Evolutionary conservation across 1,284 basidiomycete species (phyloP).

Genomic region (Marasmius fiardii): DNA sequence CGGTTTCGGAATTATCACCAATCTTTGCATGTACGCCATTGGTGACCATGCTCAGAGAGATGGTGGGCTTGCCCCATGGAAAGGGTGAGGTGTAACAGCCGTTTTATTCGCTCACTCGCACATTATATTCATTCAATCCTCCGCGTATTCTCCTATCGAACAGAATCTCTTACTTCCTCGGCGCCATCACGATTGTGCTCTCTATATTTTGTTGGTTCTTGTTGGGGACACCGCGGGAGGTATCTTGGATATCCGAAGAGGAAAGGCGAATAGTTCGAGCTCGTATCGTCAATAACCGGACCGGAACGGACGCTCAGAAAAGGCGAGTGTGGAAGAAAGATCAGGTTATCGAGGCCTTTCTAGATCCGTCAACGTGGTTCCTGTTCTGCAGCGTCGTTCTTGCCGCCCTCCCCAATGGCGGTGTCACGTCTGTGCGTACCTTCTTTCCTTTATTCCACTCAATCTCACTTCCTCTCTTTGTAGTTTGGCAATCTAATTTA

Average conservation of each 20-base stretch:
- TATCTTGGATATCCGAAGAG: conserved; percentile 12
- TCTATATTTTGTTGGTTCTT: conserved; percentile 15
- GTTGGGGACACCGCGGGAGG: conserved; percentile 16
- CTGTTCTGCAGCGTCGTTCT: conserved; percentile 12
- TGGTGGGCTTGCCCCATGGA: conserved; percentile 15
- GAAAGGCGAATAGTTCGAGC: conserved; percentile 13
- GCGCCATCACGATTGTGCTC: conserved; percentile 13
- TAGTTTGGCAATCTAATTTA: conserved; percentile 16
- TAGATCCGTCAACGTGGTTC: conserved; percentile 17
- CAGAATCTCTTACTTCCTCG: conserved; percentile 18
- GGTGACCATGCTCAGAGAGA: conserved; percentile 11
- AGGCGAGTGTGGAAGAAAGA: conserved; percentile 15
- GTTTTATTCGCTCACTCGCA: background rate
- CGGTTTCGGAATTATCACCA: conserved; percentile 14
- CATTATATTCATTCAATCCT: too few relatives aligned
- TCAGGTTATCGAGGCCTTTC: conserved; percentile 15
- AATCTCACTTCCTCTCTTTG: background rate
- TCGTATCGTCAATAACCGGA: conserved; percentile 13
- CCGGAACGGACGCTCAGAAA: conserved; percentile 14
- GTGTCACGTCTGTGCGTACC: conserved; percentile 11
- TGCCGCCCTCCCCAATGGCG: conserved; percentile 13
- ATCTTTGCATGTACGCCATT: conserved; percentile 16
- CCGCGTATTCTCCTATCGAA: background rate
- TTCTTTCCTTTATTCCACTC: background rate
- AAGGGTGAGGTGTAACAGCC: conserved; percentile 12